Base-by-base conservation (phyloP, 176 grass and related monocot species). In the Pontederia paniculata region DNA sequence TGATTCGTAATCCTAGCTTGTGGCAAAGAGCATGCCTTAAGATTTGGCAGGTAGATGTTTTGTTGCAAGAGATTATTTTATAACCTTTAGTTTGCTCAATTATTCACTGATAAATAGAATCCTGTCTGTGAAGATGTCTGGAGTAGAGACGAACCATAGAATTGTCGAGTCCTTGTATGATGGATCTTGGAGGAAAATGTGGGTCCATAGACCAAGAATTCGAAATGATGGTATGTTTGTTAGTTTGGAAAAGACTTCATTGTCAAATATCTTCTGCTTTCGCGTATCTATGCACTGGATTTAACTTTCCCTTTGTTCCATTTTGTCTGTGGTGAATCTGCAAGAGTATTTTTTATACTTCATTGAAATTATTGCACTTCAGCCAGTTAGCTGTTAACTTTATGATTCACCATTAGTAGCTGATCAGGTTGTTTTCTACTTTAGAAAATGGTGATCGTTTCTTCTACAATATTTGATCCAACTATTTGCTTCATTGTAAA, bases 131-230 rank as follows among this genome's bases (percentile, higher is more conserved):
- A 73, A 97, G 91, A 84, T 57, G 66, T 76, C 56, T 48, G 91
- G 91, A 59, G 44, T 71, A 61, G 91, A 97, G 71, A 68, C 72
- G 53, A 97, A 89, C 74, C 76, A 81, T 68, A 74, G 58, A 65
- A 84, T 87, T 43, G 71, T 81, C 25, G 68, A 50, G 59, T 86
- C 76, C 0, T 42, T 89, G 49, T 97, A 89, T 71, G 74, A 77
- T 65, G 81, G 82, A 52, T 97, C 91, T 69, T 97, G 91, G 91
- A 97, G 86, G 69, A 97, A 86, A 84, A 97, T 90, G 86, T 90
- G 86, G 91, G 69, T 97, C 53, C 73, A 73, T 69, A 90, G 86
- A 77, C 86, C 83, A 56, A 82, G 91, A 64, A 74, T 97, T 67
- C 70, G 72, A 67, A 79, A 14, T 72, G 91, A 90, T 74, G 91